Conservation (phyloP, 2,329 filamentous ascomycete genomes). For the Arthrobotrys iridis region DNA sequence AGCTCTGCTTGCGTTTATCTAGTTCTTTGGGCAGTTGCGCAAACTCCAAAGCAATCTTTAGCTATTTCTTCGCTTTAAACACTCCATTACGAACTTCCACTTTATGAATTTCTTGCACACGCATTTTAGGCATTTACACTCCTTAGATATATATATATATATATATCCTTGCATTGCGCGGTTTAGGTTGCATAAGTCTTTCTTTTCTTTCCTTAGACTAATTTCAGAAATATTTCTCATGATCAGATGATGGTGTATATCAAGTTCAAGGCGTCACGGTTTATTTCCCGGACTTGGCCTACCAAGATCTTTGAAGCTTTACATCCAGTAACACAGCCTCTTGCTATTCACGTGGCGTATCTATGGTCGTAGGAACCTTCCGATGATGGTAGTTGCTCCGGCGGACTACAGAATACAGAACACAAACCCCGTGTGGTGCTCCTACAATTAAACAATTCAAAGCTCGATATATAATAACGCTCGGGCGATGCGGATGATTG, state of each 20-base stretch:
- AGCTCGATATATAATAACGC: background rate
- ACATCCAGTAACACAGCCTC: slow-evolving; percentile 8
- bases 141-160: slow-evolving; percentile 36
- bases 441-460: no score
- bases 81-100: background rate
- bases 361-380: slow-evolving; percentile 20
- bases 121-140: slow-evolving; percentile 21
- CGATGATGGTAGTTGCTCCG: slow-evolving; percentile 38
- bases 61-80: background rate
- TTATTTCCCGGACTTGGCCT: background rate
- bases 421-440: slow-evolving; percentile 17
- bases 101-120: background rate
- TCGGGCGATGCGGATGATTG: no score
- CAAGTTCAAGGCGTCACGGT: background rate
- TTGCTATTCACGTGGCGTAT: slow-evolving; percentile 7
- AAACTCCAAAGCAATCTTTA: background rate
- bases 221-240: background rate
- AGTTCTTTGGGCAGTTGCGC: background rate
- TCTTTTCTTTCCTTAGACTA: slow-evolving; percentile 11
- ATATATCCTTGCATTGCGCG: slow-evolving; percentile 42
- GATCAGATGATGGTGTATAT: background rate
- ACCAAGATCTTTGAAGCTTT: background rate
- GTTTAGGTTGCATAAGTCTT: slow-evolving; percentile 19
- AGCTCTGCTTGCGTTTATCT: slow-evolving; percentile 24
- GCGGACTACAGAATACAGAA: background rate